Conservation (phyloP, 768 basidiomycete species). For the Auricularia heimuer region DNA sequence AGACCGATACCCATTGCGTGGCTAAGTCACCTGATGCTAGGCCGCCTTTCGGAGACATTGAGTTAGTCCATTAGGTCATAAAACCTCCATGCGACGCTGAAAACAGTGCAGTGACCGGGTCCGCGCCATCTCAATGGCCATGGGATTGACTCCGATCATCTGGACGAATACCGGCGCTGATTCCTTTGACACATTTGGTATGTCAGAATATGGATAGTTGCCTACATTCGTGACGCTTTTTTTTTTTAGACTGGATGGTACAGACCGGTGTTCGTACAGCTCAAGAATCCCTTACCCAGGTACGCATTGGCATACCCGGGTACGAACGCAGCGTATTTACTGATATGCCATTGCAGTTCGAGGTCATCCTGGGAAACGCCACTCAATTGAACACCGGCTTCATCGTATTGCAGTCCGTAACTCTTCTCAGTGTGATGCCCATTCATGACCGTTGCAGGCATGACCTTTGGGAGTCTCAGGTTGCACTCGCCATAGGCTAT, state of each 20-base stretch:
- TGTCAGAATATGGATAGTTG: background rate
- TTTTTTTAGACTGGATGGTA: conserved; percentile 32
- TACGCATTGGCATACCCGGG: background rate
- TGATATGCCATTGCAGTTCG: conserved; percentile 19
- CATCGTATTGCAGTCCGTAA: conserved; percentile 27
- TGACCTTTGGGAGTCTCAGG: conserved; percentile 34
- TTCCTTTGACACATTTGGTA: conserved; percentile 13
- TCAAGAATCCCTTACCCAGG: background rate
- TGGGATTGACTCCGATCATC: conserved; percentile 37
- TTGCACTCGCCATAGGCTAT: conserved; percentile 37
- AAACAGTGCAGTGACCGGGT: conserved; percentile 31
- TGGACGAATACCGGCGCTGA: conserved; percentile 21
- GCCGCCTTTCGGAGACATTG: conserved; percentile 17
- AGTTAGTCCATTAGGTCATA: conserved; percentile 9
- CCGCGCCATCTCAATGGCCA: conserved; percentile 31
- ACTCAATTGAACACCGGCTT: conserved; percentile 31
- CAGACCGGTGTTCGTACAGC: conserved; percentile 20
- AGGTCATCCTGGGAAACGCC: conserved; percentile 23
- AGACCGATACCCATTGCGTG: background rate
- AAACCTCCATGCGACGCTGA: no score
- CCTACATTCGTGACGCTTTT: conserved; percentile 10
- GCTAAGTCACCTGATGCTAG: conserved; percentile 12
- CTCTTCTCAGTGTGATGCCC: background rate
- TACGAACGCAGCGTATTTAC: background rate
- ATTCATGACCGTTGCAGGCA: conserved; percentile 7